Evolutionary conservation across 768 basidiomycete genomes (phyloP).

Genomic region (Neoboletus magnificus): DNA sequence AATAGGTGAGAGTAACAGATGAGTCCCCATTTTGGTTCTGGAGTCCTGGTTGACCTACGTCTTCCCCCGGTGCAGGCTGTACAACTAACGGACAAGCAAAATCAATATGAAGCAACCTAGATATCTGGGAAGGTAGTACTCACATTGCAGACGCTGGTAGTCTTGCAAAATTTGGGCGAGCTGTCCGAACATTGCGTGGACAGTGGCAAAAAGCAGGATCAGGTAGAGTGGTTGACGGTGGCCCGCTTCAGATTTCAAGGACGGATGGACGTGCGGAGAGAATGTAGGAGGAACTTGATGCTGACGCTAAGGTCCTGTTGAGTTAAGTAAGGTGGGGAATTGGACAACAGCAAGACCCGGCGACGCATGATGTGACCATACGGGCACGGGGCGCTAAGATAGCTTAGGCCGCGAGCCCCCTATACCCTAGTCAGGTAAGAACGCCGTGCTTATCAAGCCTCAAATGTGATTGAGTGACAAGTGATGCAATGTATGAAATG

Average conservation of each 20-base stretch:
- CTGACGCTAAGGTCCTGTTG: background rate
- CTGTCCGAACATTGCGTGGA: background rate
- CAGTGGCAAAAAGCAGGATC: too few relatives aligned
- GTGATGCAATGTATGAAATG: background rate
- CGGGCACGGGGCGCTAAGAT: background rate
- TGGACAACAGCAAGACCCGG: too few relatives aligned
- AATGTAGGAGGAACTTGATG: background rate
- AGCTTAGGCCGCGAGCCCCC: background rate
- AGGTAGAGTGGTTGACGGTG: too few relatives aligned
- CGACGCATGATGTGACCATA: background rate
- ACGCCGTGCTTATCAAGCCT: background rate
- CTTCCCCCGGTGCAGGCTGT: background rate
- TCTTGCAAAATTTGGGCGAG: background rate
- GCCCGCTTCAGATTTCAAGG: background rate
- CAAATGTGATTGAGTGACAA: background rate
- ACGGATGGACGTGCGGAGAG: background rate
- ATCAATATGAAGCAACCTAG: background rate
- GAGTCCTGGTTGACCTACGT: background rate
- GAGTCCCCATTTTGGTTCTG: background rate
- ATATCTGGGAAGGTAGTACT: background rate
- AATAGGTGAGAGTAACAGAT: background rate
- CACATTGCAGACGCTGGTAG: background rate
- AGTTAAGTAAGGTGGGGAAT: background rate
- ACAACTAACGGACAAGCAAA: background rate
- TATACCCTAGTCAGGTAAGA: background rate